Base-by-base conservation (phyloP, 331 rosid genomes). In the Saraca asoca region DNA sequence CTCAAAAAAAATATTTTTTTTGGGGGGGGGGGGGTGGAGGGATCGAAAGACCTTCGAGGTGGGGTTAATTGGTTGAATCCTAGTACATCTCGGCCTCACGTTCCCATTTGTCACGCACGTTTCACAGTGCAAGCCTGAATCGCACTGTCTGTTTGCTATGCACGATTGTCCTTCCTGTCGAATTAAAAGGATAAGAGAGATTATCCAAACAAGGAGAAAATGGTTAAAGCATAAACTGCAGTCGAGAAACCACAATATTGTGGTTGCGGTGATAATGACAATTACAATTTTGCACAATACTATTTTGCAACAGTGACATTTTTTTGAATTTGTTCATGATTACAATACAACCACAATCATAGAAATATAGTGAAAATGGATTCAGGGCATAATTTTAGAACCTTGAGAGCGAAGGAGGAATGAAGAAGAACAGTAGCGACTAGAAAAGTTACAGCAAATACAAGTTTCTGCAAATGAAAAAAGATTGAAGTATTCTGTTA, bases 91-190 rank as follows among this genome's bases (percentile, higher is more conserved):
- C 0, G 97, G 96, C 68, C 84, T 60, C 9, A 87, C n/a, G 48
- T 84, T 79, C 2, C 89, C 91, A 64, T 84, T 72, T 1, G 95
- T 82, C 7, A 84, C 9, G 62, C 98, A 93, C 5, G 97, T 78
- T 50, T 88, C 88, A 68, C 98, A 93, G 64, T 93, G 95, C 59
- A 90, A 73, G 5, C 97, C 97, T 0, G 85, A 60, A 66, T 81
- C 61, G 54, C 98, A 93, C 77, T 81, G 74, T 7, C 69, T 60
- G 71, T 85, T 54, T 38, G 72, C 70, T 9, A 75, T 18, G 60
- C 97, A 93, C 34, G 75, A 55, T 53, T 78, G 63, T 5, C 88
- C 96, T 68, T 82, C 85, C 98, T 93, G 84, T 54, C 14, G 0
- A 57, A 51, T 5, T 15, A 6, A 38, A 60, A 16, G 18, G 19